phyloP scores from a whole-genome alignment of 257 asterid genomes.

The Solanum sitiens region DNA sequence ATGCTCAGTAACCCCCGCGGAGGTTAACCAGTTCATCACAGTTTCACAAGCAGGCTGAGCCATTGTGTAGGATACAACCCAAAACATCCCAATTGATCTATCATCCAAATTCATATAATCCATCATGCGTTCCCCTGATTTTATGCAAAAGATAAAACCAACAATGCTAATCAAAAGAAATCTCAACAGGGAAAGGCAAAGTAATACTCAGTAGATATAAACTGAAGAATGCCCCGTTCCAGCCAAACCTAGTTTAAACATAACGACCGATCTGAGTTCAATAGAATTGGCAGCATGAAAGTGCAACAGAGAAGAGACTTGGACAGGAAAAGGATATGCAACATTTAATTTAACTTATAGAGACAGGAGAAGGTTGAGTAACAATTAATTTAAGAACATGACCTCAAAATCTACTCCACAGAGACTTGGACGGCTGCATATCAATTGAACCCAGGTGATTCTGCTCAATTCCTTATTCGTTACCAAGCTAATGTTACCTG shows the following conservation, averaged over 20 bases:
- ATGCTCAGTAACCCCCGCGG: slow-evolving; percentile 79
- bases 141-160: not conserved
- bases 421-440: not conserved
- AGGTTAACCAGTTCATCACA: slow-evolving; percentile 80
- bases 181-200: not conserved
- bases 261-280: not conserved
- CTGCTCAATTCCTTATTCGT: not conserved
- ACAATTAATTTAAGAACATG: not conserved
- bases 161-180: not conserved
- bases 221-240: not conserved
- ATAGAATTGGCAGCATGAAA: not conserved
- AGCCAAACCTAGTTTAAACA: not conserved
- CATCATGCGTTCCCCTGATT: slow-evolving; percentile 78
- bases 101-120: slow-evolving; percentile 98
- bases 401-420: not conserved
- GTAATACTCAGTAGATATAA: not conserved
- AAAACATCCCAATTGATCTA: slow-evolving; percentile 94
- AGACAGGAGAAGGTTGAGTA: not conserved
- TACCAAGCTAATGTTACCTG: not conserved
- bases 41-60: slow-evolving; percentile 96
- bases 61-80: slow-evolving; percentile 99
- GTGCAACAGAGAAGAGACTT: not conserved
- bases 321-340: not conserved
- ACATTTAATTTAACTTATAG: not conserved
- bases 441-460: not conserved